Base-by-base conservation (phyloP, 2,329 filamentous ascomycete species). In the Leptographium wingfieldii region DNA sequence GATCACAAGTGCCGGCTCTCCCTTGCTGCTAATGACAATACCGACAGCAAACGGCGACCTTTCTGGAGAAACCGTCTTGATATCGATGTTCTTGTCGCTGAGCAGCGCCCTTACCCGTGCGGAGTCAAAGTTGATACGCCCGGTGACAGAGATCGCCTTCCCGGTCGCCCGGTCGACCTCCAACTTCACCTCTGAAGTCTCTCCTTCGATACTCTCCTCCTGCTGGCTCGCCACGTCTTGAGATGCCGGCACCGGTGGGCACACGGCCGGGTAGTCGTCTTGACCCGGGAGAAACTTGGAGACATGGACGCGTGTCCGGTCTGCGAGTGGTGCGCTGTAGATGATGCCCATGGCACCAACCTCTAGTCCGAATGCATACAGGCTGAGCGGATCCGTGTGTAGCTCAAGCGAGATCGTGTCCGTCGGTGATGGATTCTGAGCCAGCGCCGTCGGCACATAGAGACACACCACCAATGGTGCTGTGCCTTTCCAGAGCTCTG, bases 381-480 rank as follows among this genome's bases (percentile, higher is more conserved):
- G 55, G 52, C 62, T 70, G 11, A 67, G 66, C 0, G 56, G 38
- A 2, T 68, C 69, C 5, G 63, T 63, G 7, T 68, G 63, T 1
- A 75, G 60, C 27, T 62, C 66, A 9, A 78, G 61, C 5, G 70
- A 69, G 19, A 76, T 66, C 10, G 65, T 59, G 0, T 68, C 64
- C 4, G 66, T 67, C 38, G 66, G 64, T 5, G 69, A 69, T 46
- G 74, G 70, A 5, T 68, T 59, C 51, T 73, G 70, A 0, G 77
- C 65, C 1, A 67, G 61, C 3, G 66, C 64, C 1, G 73, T 67
- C 3, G 75, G 71, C 4, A 73, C 72, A 29, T 73, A 71, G 65
- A 76, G 77, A 0, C 74, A 74, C 3, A 69, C 73, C 52, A 77
- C 60, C 22, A 79, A 64, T 1, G 73, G 64, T 5, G 74, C 72